These are phyloP conservation scores for Pichia heedii DNA, from an alignment of 805 yeast genomes.

Conservation along the genomic window DNA sequence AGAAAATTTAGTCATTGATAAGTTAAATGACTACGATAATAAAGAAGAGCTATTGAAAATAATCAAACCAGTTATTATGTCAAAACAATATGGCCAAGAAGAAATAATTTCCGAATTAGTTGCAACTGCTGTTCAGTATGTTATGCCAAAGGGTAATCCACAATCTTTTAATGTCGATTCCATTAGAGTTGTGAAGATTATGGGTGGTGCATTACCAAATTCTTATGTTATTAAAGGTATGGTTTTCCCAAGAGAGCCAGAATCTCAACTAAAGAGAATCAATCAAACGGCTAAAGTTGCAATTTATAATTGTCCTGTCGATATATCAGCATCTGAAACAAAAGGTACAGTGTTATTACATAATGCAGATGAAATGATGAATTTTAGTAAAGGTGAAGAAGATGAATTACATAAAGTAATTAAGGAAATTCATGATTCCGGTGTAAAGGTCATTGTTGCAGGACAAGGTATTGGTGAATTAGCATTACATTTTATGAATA, in stretches of 20 bases:
- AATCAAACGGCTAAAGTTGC: conserved; percentile 69
- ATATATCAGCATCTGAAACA: conserved; percentile 93
- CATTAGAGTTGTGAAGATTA: conserved; percentile 89
- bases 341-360: conserved; percentile 95
- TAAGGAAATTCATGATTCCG: conserved; percentile 73
- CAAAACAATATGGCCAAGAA: conserved; percentile 90
- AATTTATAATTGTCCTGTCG: conserved; percentile 88
- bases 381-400: conserved; percentile 94
- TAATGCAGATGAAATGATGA: conserved; percentile 94
- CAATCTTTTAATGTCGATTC: conserved; percentile 79
- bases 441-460: conserved; percentile 84
- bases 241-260: conserved; percentile 98
- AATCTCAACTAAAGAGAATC: conserved; percentile 70
- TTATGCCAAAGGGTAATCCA: conserved; percentile 62
- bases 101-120: conserved; percentile 68
- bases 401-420: conserved; percentile 80
- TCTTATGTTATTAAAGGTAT: conserved; percentile 88
- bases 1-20: conserved; percentile 54
- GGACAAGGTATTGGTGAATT: conserved; percentile 91
- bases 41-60: conserved; percentile 56
- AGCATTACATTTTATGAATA: conserved; percentile 86
- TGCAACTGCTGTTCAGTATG: conserved; percentile 73
- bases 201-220: conserved; percentile 75
- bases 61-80: conserved; percentile 78
- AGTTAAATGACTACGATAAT: conserved; percentile 48